A percentile compares a stretch with the other conserved stretches of the same genome.
These are phyloP conservation scores for Pleurotus platypus DNA, from an alignment of 768 basidiomycete genomes.

Conservation along the genomic window DNA sequence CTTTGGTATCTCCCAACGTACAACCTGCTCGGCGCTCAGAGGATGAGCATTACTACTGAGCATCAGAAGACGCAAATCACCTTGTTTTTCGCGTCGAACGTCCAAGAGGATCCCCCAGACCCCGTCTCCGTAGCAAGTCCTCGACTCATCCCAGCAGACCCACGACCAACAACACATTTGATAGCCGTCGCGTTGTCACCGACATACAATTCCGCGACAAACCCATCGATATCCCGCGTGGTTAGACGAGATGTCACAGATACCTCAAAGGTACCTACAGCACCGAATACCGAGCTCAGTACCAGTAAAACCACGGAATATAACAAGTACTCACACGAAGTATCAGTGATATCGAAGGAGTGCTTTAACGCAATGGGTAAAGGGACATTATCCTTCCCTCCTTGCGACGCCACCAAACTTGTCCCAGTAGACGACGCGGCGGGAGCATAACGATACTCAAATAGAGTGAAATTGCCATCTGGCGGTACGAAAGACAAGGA, in stretches of 20 bases:
- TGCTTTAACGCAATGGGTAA: slow-evolving; percentile 50
- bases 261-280: slow-evolving; percentile 55
- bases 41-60: not conserved
- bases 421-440: slow-evolving; percentile 27
- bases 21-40: slow-evolving; percentile 35
- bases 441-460: slow-evolving; percentile 74
- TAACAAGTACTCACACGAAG: slow-evolving; percentile 29
- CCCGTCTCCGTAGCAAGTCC: slow-evolving; percentile 25
- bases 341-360: slow-evolving; percentile 39
- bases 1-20: slow-evolving; percentile 77
- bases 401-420: slow-evolving; percentile 19
- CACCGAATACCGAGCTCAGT: not conserved
- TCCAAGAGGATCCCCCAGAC: slow-evolving; percentile 62
- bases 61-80: slow-evolving; percentile 28
- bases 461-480: slow-evolving; percentile 81
- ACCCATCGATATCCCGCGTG: slow-evolving; percentile 64
- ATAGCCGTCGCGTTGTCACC: slow-evolving; percentile 72
- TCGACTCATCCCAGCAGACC: slow-evolving; percentile 40
- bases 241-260: slow-evolving; percentile 61
- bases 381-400: slow-evolving; percentile 42
- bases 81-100: slow-evolving; percentile 67
- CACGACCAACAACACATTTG: slow-evolving; percentile 65
- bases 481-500: slow-evolving; percentile 89
- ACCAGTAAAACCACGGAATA: no score
- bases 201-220: slow-evolving; percentile 69